phyloP scores from a whole-genome alignment of 129 eudicot genomes.

The Arctium minus region DNA sequence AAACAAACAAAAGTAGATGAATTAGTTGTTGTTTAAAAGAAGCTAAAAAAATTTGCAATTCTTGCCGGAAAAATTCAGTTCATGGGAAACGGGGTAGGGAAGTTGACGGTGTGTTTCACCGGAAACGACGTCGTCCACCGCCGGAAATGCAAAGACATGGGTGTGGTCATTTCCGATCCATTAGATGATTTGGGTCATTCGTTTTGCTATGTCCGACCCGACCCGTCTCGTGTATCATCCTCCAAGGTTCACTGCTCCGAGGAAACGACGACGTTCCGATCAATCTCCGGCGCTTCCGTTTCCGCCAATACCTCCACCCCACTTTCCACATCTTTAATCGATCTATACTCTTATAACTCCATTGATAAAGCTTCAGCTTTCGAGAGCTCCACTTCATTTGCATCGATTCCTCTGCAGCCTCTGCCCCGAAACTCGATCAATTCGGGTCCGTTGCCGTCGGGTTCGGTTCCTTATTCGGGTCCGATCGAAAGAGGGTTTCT shows the following conservation, averaged over 20 bases:
- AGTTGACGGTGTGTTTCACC: slow-evolving; percentile 76
- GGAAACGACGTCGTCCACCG: slow-evolving; percentile 48
- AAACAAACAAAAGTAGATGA: background rate
- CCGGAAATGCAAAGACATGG: slow-evolving; percentile 35
- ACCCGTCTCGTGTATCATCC: slow-evolving; percentile 43
- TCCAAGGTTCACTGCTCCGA: slow-evolving; percentile 83
- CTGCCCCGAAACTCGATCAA: slow-evolving; percentile 48
- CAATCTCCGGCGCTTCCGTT: slow-evolving; percentile 96
- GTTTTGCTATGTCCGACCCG: slow-evolving; percentile 89
- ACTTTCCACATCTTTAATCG: slow-evolving; percentile 61
- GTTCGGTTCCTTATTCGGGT: slow-evolving; percentile 45
- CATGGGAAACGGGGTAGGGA: slow-evolving; percentile 90
- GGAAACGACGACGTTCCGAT: slow-evolving; percentile 65
- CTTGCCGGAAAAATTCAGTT: background rate
- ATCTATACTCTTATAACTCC: slow-evolving; percentile 44
- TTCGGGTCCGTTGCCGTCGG: slow-evolving; percentile 59
- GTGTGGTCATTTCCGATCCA: slow-evolving; percentile 52
- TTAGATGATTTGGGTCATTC: slow-evolving; percentile 94
- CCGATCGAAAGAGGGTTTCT: slow-evolving; percentile 62
- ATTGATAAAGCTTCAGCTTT: slow-evolving; percentile 72
- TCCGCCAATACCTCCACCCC: slow-evolving; percentile 97
- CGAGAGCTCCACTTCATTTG: slow-evolving; percentile 83
- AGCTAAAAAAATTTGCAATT: background rate
- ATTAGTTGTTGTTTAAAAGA: background rate
- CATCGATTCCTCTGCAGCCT: slow-evolving; percentile 79